A percentile compares a stretch with the other conserved stretches of the same genome.
These are phyloP conservation scores for Pleodorina starrii DNA, from an alignment of 139 green algal genomes.

Conservation along the genomic window DNA sequence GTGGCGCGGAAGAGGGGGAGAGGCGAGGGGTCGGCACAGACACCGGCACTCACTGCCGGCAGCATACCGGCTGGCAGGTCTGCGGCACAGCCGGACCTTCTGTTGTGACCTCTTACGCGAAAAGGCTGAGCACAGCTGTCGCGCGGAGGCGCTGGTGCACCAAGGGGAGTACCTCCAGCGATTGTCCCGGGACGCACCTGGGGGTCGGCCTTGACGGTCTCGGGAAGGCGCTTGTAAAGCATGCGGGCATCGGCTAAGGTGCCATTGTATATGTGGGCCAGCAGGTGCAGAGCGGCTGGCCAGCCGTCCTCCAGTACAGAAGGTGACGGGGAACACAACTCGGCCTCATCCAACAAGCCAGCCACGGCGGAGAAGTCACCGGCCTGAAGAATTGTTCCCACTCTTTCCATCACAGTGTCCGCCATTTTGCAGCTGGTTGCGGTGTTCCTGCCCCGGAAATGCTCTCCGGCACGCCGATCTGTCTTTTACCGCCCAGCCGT, in stretches of 20 bases:
- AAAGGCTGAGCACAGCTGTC: too few species aligned
- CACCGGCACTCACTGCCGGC: too few species aligned
- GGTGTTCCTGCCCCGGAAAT: not conserved
- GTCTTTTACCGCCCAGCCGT: too few species aligned
- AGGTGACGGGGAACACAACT: conserved; percentile 13
- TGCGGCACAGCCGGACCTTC: too few species aligned
- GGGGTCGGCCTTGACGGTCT: not conserved
- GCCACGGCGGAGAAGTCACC: not conserved
- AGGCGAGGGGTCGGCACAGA: too few species aligned
- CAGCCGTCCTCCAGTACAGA: conserved; percentile 13
- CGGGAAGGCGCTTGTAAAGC: conserved; percentile 32
- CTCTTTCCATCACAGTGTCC: not conserved
- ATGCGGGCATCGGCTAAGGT: conserved; percentile 16
- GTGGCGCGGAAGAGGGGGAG: too few species aligned
- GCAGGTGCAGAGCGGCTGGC: conserved; percentile 37
- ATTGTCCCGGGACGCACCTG: too few species aligned
- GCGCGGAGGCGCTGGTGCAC: too few species aligned
- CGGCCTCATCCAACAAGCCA: conserved; percentile 21
- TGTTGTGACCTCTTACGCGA: too few species aligned
- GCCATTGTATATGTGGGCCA: conserved; percentile 38
- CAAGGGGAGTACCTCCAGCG: too few species aligned
- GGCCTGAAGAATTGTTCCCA: not conserved
- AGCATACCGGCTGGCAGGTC: too few species aligned
- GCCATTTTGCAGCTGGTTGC: not conserved
- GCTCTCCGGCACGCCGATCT: too few species aligned